Conservation (phyloP, 2,329 filamentous ascomycete genomes). For the Epicoccum sorghinum region DNA sequence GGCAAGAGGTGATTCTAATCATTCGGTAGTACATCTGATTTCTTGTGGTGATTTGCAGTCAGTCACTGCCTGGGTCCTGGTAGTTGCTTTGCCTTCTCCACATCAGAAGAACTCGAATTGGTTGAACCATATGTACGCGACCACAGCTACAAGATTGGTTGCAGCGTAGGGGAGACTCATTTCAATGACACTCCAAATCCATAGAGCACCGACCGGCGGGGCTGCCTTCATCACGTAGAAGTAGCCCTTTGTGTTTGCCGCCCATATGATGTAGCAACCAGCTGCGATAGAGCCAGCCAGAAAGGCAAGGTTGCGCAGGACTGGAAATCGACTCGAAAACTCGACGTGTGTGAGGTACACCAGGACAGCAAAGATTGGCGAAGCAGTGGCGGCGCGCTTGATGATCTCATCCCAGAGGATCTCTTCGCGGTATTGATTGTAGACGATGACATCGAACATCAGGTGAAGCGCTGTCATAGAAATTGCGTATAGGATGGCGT, state of each 20-base stretch:
- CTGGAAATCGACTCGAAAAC: slow-evolving; percentile 51
- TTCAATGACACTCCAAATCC: slow-evolving; percentile 93
- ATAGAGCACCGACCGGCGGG: slow-evolving; percentile 86
- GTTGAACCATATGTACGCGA: slow-evolving; percentile 61
- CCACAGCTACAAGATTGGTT: slow-evolving; percentile 58
- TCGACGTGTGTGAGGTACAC: slow-evolving; percentile 53
- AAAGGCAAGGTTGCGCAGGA: slow-evolving; percentile 62
- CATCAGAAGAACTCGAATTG: slow-evolving; percentile 56
- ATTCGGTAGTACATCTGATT: neutral
- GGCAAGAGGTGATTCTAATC: no score
- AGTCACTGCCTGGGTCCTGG: no score
- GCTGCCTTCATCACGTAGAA: slow-evolving; percentile 90
- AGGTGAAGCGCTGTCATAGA: slow-evolving; percentile 76
- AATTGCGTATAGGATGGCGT: slow-evolving; percentile 57
- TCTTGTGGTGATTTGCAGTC: neutral
- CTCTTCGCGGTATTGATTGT: slow-evolving; percentile 75
- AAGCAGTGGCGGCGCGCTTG: slow-evolving; percentile 55
- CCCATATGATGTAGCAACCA: slow-evolving; percentile 81
- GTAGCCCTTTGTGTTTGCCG: slow-evolving; percentile 81
- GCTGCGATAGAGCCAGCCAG: slow-evolving; percentile 63
- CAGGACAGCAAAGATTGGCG: slow-evolving; percentile 53
- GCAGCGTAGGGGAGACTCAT: slow-evolving; percentile 73
- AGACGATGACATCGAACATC: slow-evolving; percentile 78
- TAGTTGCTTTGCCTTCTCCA: neutral
- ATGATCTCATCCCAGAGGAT: slow-evolving; percentile 65